These are phyloP conservation scores for Trichocomaceae sp. DNA, from an alignment of 2,329 filamentous ascomycete genomes.

Conservation along the genomic window DNA sequence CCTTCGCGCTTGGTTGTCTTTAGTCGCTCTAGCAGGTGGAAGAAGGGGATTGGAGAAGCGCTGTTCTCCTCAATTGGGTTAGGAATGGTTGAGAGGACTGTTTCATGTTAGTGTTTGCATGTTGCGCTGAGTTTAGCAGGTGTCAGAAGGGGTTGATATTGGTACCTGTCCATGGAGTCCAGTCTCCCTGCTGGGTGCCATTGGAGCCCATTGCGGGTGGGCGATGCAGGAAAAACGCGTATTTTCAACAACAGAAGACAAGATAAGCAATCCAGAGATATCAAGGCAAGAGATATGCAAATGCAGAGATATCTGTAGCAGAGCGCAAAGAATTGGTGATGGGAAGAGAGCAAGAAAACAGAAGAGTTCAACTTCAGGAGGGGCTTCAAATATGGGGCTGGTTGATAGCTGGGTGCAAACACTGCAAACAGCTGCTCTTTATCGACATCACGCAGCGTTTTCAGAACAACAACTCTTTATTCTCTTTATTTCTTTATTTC, in stretches of 20 bases:
- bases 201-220: constrained; percentile 11
- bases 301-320: not conserved
- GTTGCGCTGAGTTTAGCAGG: not conserved
- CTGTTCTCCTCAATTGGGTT: constrained; percentile 55
- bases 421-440: constrained; percentile 14
- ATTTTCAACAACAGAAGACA: not conserved
- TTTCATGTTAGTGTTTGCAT: not conserved
- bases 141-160: not conserved
- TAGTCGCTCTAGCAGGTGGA: constrained; percentile 86
- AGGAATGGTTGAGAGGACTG: constrained; percentile 60
- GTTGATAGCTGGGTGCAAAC: constrained; percentile 11
- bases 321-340: not conserved
- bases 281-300: too few relatives aligned
- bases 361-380: constrained; percentile 8
- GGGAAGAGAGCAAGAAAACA: not conserved
- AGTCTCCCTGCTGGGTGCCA: constrained; percentile 6
- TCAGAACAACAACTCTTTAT: too few relatives aligned
- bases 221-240: constrained; percentile 5
- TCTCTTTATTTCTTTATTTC: not conserved
- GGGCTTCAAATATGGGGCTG: constrained; percentile 8
- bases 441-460: constrained; percentile 2
- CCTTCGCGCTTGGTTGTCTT: constrained; percentile 97
- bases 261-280: too few relatives aligned
- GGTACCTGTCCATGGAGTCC: constrained; percentile 13
- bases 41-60: constrained; percentile 76